Conservation (phyloP, 805 yeast genomes). For the Saturnispora bothae region DNA sequence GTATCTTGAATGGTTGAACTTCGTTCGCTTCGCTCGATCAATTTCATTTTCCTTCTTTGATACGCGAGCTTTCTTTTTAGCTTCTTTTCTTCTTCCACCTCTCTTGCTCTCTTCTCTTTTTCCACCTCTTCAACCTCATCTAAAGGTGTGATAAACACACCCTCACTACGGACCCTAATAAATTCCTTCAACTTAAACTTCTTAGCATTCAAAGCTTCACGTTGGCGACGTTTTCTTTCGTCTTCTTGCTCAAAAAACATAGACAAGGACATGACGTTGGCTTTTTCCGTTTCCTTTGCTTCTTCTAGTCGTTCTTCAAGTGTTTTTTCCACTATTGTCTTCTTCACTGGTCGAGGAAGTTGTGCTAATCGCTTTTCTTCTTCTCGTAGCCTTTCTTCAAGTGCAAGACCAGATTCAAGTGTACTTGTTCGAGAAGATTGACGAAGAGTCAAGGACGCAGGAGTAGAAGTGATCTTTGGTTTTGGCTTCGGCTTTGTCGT, state of each 20-base stretch:
- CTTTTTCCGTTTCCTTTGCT: conserved; percentile 77
- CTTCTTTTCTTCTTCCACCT: conserved; percentile 29
- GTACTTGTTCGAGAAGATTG: conserved; percentile 73
- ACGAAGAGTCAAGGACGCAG: conserved; percentile 36
- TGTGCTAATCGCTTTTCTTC: conserved; percentile 52
- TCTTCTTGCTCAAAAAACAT: conserved; percentile 78
- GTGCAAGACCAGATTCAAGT: conserved; percentile 63
- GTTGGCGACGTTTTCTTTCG: conserved; percentile 64
- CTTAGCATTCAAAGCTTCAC: conserved; percentile 58
- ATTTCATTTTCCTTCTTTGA: neutral
- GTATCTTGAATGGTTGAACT: conserved; percentile 12
- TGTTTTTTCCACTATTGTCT: conserved; percentile 38
- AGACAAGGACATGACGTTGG: conserved; percentile 62
- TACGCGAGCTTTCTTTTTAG: conserved; percentile 15
- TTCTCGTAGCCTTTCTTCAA: conserved; percentile 58
- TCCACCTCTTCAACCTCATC: conserved; percentile 46
- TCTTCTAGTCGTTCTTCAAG: conserved; percentile 69
- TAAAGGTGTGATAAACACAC: conserved; percentile 46
- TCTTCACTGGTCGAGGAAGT: conserved; percentile 20
- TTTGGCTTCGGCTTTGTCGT: conserved; percentile 12
- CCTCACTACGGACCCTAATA: conserved; percentile 39
- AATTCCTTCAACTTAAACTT: conserved; percentile 52
- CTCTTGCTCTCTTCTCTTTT: conserved; percentile 26
- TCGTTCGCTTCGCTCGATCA: too few relatives aligned
- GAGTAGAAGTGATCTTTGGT: conserved; percentile 1